Percentiles rank a stretch among this genome's conserved stretches.
Evolutionary conservation across 192 early-diverging fungal species (phyloP).

Genomic region (Coemansia sp.): DNA sequence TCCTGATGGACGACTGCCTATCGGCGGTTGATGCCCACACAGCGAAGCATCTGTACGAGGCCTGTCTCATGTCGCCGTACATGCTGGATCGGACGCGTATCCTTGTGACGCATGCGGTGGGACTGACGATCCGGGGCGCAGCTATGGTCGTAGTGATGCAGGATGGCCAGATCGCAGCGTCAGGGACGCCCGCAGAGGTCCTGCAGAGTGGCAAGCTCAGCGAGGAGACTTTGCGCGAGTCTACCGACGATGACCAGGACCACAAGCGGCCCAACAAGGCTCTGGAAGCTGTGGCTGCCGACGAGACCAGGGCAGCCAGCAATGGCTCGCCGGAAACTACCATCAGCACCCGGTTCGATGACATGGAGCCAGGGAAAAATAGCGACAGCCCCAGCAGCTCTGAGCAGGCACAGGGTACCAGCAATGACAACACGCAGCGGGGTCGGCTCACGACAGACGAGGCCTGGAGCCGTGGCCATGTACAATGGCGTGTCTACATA

Average conservation of each 20-base stretch:
- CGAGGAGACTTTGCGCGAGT: conserved; percentile 25
- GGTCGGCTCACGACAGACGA: conserved; percentile 76
- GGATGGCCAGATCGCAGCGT: conserved; percentile 55
- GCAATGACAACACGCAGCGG: conserved; percentile 1
- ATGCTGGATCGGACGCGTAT: conserved; percentile 74
- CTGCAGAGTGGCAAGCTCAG: conserved; percentile 29
- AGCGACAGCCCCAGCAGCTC: conserved; percentile 46
- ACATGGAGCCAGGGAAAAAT: conserved; percentile 51
- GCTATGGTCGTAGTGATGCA: conserved; percentile 58
- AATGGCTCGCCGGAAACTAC: background rate
- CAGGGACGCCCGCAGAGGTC: conserved; percentile 48
- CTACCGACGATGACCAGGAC: conserved; percentile 25
- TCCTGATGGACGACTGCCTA: conserved; percentile 86
- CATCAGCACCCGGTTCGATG: conserved; percentile 22
- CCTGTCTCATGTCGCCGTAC: conserved; percentile 63
- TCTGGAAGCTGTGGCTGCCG: conserved; percentile 10
- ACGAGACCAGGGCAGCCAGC: conserved; percentile 5
- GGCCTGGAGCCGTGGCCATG: conserved; percentile 70
- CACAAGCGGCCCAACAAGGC: no score
- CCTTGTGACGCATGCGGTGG: conserved; percentile 89
- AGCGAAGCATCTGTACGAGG: conserved; percentile 73
- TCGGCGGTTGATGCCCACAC: conserved; percentile 98
- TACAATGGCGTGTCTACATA: conserved; percentile 68
- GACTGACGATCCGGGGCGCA: conserved; percentile 55
- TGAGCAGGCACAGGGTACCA: conserved; percentile 5